phyloP scores from a whole-genome alignment of 75 land plant genomes.

The Selaginella moellendorffii region DNA sequence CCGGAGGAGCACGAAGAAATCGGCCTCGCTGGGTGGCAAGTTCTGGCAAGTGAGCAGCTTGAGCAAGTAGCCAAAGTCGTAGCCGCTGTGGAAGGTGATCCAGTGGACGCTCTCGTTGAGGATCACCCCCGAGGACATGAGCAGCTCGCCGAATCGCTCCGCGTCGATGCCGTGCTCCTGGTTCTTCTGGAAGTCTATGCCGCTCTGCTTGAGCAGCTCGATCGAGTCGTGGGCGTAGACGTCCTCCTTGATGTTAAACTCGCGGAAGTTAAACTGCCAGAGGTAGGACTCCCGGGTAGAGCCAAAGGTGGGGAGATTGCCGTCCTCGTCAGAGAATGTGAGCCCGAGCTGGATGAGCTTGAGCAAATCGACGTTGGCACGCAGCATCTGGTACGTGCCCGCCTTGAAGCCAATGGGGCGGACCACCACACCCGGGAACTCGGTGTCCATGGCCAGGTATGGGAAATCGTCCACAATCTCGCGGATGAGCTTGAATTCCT shows the following conservation, averaged over 20 bases:
- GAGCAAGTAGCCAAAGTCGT: constrained; percentile 9
- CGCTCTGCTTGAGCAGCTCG: constrained; percentile 29
- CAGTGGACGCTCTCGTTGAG: constrained; percentile 35
- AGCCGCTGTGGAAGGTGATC: constrained; percentile 58
- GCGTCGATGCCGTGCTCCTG: constrained; percentile 28
- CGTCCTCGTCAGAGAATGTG: constrained; percentile 3
- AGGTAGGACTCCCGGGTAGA: constrained; percentile 13
- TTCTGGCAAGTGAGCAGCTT: background rate
- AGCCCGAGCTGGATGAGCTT: constrained; percentile 6
- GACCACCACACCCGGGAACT: background rate
- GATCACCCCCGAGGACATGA: constrained; percentile 45
- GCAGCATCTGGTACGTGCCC: background rate
- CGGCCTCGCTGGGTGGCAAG: constrained; percentile 3
- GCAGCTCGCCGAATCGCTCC: constrained; percentile 39
- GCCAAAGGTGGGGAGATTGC: background rate
- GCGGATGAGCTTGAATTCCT: background rate
- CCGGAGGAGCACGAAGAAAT: background rate
- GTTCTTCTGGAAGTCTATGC: constrained; percentile 45
- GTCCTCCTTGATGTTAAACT: constrained; percentile 35
- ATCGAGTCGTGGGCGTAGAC: constrained; percentile 33
- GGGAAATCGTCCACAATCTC: background rate
- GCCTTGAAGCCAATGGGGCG: constrained; percentile 5
- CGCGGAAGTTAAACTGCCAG: constrained; percentile 56
- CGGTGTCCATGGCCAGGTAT: background rate
- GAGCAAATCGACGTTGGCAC: constrained; percentile 4